Evolutionary conservation across 805 yeast genomes (phyloP), one percentile per base, ranked within the genome.

Genomic region (Maudiozyma pseudohumilis): DNA sequence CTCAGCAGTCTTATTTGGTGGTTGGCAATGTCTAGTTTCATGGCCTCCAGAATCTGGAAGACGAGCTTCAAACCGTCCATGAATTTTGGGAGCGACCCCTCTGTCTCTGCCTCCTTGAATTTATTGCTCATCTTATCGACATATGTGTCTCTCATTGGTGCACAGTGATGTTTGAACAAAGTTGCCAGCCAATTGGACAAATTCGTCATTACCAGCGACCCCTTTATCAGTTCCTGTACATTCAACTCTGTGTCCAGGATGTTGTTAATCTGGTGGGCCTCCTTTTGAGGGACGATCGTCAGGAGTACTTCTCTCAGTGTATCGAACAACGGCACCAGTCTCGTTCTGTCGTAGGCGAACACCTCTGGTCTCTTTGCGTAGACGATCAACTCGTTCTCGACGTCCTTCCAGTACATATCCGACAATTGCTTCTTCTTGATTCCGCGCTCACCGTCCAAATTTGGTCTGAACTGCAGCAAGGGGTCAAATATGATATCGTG

Each of bases 401-500:
- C 76, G 46, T 81, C 82, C 24, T 64, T 63, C 96, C 96, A 87
- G 63, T 87, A 88, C 50, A 72, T 77, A 54, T 85, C 94, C 34
- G 86, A 80, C 31, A 80, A 68, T 40, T 70, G 59, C 60, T 75
- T 79, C 69, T 87, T 85, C 38, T 87, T 70, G 42, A 77, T 70
- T 20, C 94, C 95, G 36, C 95, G 67, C 61, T 88, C 96, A 36
- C 95, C 94, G 56, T 84, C 95, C 47, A 87, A 65, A 53, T 85
- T 84, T 21, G 94, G 94, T 56, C 96, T 73, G 59, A 88, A 85
- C 64, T 87, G 95, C 41, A 88, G 66, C 53, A 83, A 84, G 13
- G 96, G 94, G 63, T 88, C 96, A 55, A 88, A 88, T 11, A 86
- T 69, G 38, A 89, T 84, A 57, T 89, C 97, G 59, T 88, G 97